Base-by-base conservation (phyloP, 495 filamentous ascomycete genomes). In the Penicillium waksmanii region DNA sequence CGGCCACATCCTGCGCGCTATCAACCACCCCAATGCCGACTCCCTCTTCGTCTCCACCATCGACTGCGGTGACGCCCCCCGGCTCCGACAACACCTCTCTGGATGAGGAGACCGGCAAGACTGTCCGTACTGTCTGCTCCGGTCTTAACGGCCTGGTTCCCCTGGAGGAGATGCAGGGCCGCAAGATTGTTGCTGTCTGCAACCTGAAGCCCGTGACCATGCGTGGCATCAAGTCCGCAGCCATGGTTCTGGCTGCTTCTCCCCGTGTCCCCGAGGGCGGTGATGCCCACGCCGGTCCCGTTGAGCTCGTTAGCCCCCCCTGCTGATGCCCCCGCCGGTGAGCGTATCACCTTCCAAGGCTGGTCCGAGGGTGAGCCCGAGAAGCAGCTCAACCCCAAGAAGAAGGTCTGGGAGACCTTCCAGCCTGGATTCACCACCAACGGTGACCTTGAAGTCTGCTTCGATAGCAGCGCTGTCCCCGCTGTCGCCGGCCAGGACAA, bases 141-240 rank as follows among this genome's bases (percentile, higher is more conserved):
- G 95, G 95, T 23, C 79, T 98, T 57, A 96, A 96, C 74, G 96
- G 96, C 1, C 82, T 98, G 17, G 75, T 98, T 2, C 95, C 95
- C 0, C 81, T 98, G 52, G 91, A 87, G 75, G 92, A 96, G 75
- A 97, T 98, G 96, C 95, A 98, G 74, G 86, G 83, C 67, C 89
- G 96, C 66, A 96, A 94, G 80, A 91, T 98, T 48, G 85, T 98
- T 43, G 89, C 91, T 11, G 93, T 98, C 21, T 96, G 92, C 80
- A 98, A 98, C 74, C 81, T 98, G 66, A 98, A 98, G 84, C 95
- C 95, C 11, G 95, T 97, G 63, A 97, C 94, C 66, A 98, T 98
- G 95, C 88, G 96, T 38, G 94, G 96, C 56, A 90, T 98, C 77
- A 97, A 97, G 80, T 95, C 90, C 49, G 84, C 80, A 36, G 95